Evolutionary conservation across 331 rosid species (phyloP).

Genomic region (Malus hybrid): DNA sequence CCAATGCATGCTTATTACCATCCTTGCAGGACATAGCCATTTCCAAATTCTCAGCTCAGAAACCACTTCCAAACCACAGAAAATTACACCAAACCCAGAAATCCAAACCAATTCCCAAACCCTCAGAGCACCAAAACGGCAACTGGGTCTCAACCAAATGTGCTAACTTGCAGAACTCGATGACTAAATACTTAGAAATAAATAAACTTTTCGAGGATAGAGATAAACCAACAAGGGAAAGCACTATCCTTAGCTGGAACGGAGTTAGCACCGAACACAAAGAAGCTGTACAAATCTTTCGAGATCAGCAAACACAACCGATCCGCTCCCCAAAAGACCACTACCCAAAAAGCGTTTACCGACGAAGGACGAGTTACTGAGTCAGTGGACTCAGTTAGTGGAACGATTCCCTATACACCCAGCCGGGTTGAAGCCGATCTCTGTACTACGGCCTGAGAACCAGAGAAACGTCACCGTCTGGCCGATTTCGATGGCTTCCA

Average conservation of each 20-base stretch:
- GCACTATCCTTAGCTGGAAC: constrained; percentile 21
- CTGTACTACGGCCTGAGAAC: constrained; percentile 9
- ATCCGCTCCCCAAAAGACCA: constrained; percentile 18
- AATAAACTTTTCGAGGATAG: background rate
- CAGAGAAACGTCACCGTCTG: constrained; percentile 31
- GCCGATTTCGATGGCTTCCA: constrained; percentile 41
- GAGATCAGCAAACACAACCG: constrained; percentile 51
- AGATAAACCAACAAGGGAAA: constrained; percentile 18
- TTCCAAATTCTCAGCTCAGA: constrained; percentile 18
- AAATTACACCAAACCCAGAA: constrained; percentile 8
- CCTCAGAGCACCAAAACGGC: constrained; percentile 15
- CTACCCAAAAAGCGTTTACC: background rate
- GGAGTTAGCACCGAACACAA: constrained; percentile 46
- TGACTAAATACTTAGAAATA: constrained; percentile 5
- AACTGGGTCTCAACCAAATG: constrained; percentile 1
- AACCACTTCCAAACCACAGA: constrained; percentile 4
- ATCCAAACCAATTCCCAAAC: constrained; percentile 1
- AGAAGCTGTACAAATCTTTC: constrained; percentile 30
- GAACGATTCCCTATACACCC: background rate
- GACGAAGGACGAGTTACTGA: background rate
- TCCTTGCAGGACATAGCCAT: constrained; percentile 99
- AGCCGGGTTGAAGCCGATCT: constrained; percentile 14
- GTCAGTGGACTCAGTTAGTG: constrained; percentile 20
- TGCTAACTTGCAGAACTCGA: constrained; percentile 10
- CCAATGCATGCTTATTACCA: constrained; percentile 71